Evolutionary conservation across 108 stramenopile species (phyloP), one percentile per base, ranked within the genome.

Genomic region (Stephanodiscus triporus): DNA sequence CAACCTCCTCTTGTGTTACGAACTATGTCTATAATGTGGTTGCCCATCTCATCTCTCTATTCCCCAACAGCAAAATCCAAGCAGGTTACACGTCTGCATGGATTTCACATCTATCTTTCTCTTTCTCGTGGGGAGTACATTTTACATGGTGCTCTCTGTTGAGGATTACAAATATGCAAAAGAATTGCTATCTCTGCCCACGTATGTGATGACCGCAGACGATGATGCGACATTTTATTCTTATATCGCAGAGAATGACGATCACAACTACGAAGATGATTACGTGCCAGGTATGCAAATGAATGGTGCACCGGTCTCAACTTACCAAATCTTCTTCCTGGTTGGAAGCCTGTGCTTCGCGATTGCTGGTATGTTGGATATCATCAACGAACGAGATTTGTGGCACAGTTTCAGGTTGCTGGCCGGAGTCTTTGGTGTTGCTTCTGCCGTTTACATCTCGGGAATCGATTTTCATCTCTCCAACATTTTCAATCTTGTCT

Each of bases 351-450:
- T 73, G 16, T 49, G 50, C 64, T 73, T 73, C 34, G n/a, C 65
- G 9, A 23, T 54, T 30, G 13, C 34, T 17, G 72, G 72, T 42
- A 22, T 66, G 1, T 20, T 73, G 42, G 72, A 73, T 73, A 17
- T 51, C 10, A 23, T 66, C 16, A 22, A 13, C 23, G 72, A 66
- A 43, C 49, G 54, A 20, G 13, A 24, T 22, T 22, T 47, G 47
- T 66, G 51, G n/a, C 63, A 53, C 45, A 34, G 62, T 32, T 24
- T 65, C 11, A 55, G 64, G 63, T 37, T 61, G 19, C 34, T 73
- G 51, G 72, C 72, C 37, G 72, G 72, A 42, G 19, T 26, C 17
- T 73, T 73, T 66, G 72, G 72, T 0, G 53, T 73, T 2, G 24
- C 34, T 38, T 66, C 64, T 29, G 63, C 72, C 10, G 38, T 73